Percentiles rank a stretch among this genome's conserved stretches.
Evolutionary conservation across 2,329 filamentous ascomycete genomes (phyloP).

Genomic region (Talaromyces rugulosus): DNA sequence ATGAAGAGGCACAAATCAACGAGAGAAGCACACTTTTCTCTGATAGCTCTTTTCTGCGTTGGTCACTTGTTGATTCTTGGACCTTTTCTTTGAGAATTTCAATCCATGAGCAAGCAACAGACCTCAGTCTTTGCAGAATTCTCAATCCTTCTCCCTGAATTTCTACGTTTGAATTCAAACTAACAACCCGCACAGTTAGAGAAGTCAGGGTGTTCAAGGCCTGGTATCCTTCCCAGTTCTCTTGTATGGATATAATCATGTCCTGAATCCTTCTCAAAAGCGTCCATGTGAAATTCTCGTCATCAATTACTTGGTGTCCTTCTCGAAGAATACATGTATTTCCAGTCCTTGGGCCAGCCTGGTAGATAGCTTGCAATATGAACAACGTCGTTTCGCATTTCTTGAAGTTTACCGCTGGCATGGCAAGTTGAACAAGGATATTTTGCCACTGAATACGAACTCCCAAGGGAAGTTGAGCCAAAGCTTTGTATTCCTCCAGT

Average conservation of each 20-base stretch:
- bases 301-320: slow-evolving; percentile 1
- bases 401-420: background rate
- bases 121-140: background rate
- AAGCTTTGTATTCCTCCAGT: background rate
- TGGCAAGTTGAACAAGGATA: background rate
- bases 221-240: background rate
- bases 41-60: background rate
- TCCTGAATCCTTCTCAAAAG: slow-evolving; percentile 18
- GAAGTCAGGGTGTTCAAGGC: background rate
- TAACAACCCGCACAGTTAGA: background rate
- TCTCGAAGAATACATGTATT: background rate
- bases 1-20: background rate
- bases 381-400: background rate
- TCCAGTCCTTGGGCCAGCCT: background rate
- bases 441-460: background rate
- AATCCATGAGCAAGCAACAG: slow-evolving; percentile 12
- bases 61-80: slow-evolving; percentile 5
- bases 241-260: background rate
- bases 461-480: background rate
- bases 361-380: background rate
- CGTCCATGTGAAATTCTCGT: slow-evolving; percentile 8
- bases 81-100: slow-evolving; percentile 26
- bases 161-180: background rate
- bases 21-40: background rate
- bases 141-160: slow-evolving; percentile 22